A percentile compares a stretch with the other conserved stretches of the same genome.
These are phyloP conservation scores for Trichocladium uniseriatum DNA, from an alignment of 495 filamentous ascomycete species.

Conservation along the genomic window DNA sequence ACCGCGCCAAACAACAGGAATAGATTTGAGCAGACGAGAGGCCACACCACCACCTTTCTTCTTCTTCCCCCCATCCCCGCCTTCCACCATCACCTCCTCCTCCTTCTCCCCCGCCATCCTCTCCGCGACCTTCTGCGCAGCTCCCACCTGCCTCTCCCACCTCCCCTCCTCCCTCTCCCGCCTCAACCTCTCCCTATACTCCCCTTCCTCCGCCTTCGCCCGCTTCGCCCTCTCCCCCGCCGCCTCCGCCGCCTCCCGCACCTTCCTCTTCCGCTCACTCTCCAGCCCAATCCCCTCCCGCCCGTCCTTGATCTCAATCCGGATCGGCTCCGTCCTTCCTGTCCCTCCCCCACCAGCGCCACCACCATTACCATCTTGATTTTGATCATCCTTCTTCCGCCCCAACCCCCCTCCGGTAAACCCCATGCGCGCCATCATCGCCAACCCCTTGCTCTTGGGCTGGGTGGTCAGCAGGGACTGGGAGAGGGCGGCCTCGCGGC, in stretches of 20 bases:
- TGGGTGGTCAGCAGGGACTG: conserved; percentile 48
- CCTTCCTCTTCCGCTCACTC: conserved; percentile 70
- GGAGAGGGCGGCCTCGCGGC: conserved; percentile 65
- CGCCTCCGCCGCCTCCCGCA: conserved; percentile 54
- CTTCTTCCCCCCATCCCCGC: conserved; percentile 14
- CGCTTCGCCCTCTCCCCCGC: conserved; percentile 46
- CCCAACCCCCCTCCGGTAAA: conserved; percentile 48
- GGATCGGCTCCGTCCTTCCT: conserved; percentile 49
- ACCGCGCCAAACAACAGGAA: conserved; percentile 74
- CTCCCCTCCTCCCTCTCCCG: conserved; percentile 63
- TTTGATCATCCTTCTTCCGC: no score
- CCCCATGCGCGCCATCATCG: conserved; percentile 96
- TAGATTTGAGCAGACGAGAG: conserved; percentile 41
- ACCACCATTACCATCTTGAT: no score
- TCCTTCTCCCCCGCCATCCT: conserved; percentile 48
- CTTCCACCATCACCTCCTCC: conserved; percentile 11
- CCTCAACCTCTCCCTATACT: conserved; percentile 65
- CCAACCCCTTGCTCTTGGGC: conserved; percentile 63
- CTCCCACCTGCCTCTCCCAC: conserved; percentile 54
- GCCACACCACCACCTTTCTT: conserved; percentile 37
- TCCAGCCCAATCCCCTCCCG: conserved; percentile 81
- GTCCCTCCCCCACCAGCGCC: not conserved
- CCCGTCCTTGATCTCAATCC: conserved; percentile 64
- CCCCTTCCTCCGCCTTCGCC: conserved; percentile 58
- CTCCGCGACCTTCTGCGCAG: conserved; percentile 78